These are phyloP conservation scores for Pseudocercospora cruenta DNA, from an alignment of 2,329 filamentous ascomycete species.

Conservation along the genomic window DNA sequence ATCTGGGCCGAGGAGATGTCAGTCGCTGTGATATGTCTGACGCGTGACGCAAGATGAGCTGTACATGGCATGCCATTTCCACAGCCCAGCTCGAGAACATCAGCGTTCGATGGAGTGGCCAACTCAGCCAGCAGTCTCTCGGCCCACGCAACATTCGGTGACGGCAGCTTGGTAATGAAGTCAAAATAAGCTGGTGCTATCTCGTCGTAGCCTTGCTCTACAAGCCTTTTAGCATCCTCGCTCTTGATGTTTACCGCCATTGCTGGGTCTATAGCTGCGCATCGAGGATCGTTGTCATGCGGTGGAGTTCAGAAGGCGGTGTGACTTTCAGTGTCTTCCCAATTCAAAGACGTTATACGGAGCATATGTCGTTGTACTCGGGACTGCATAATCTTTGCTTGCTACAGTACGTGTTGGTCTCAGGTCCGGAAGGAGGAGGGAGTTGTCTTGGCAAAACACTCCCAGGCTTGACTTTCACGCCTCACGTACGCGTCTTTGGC, in stretches of 20 bases:
- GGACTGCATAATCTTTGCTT: too few relatives aligned
- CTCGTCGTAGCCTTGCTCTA: conserved; percentile 9
- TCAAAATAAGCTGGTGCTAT: conserved; percentile 10
- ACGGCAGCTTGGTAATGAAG: conserved; percentile 10
- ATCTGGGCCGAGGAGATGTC: conserved; percentile 26
- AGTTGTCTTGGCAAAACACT: neutral
- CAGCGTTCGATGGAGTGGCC: neutral
- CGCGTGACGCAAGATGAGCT: conserved; percentile 23
- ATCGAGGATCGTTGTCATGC: too few relatives aligned
- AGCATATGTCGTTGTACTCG: too few relatives aligned
- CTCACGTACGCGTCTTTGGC: neutral
- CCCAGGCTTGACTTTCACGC: neutral
- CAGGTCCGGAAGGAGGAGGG: neutral
- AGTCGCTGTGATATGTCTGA: conserved; percentile 22
- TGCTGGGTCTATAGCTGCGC: too few relatives aligned
- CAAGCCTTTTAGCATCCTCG: conserved; percentile 5
- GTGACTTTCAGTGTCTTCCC: too few relatives aligned
- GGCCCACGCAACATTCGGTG: conserved; percentile 5
- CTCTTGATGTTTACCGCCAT: neutral
- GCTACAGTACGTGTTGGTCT: too few relatives aligned
- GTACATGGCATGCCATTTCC: conserved; percentile 42
- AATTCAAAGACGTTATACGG: too few relatives aligned
- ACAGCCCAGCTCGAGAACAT: conserved; percentile 46
- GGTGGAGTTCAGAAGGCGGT: too few relatives aligned
- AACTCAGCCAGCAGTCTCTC: neutral